Evolutionary conservation across 129 eudicot genomes (phyloP).

Genomic region (Flaveria robusta): DNA sequence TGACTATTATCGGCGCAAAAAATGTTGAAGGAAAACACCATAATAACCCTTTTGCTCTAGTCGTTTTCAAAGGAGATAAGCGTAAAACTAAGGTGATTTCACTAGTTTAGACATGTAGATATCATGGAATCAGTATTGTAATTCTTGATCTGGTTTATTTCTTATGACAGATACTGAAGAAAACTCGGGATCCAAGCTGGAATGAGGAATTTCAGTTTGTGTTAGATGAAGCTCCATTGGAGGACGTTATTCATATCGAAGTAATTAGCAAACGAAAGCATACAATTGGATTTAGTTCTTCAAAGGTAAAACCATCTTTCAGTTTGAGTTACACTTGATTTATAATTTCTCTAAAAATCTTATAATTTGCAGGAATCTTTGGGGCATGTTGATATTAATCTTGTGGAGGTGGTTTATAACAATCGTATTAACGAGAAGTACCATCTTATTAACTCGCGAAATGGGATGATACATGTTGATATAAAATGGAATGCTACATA

Average conservation of each 20-base stretch:
- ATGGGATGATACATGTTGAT: constrained; percentile 54
- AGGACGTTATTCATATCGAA: constrained; percentile 55
- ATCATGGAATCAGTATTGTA: not conserved
- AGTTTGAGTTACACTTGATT: not conserved
- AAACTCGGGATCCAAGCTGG: constrained; percentile 63
- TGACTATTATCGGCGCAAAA: constrained; percentile 49
- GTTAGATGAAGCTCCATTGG: constrained; percentile 63
- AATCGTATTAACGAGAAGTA: constrained; percentile 57
- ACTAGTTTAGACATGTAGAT: constrained; percentile 7
- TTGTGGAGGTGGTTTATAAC: constrained; percentile 59
- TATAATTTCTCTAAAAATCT: not conserved
- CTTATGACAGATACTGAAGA: constrained; percentile 44
- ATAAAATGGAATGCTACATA: constrained; percentile 50
- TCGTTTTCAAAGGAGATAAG: constrained; percentile 56
- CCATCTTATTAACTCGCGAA: constrained; percentile 53
- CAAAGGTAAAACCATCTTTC: constrained; percentile 41
- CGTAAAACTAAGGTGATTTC: constrained; percentile 55
- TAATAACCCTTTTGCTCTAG: constrained; percentile 52
- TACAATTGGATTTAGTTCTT: constrained; percentile 37
- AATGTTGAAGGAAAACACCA: constrained; percentile 65
- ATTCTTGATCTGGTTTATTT: constrained; percentile 11
- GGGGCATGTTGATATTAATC: constrained; percentile 61
- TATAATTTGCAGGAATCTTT: constrained; percentile 47
- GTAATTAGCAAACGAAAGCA: constrained; percentile 47
- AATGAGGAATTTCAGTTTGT: constrained; percentile 63